phyloP scores from a whole-genome alignment of 2,329 filamentous ascomycete species.

The Chaetothyriales sp. region DNA sequence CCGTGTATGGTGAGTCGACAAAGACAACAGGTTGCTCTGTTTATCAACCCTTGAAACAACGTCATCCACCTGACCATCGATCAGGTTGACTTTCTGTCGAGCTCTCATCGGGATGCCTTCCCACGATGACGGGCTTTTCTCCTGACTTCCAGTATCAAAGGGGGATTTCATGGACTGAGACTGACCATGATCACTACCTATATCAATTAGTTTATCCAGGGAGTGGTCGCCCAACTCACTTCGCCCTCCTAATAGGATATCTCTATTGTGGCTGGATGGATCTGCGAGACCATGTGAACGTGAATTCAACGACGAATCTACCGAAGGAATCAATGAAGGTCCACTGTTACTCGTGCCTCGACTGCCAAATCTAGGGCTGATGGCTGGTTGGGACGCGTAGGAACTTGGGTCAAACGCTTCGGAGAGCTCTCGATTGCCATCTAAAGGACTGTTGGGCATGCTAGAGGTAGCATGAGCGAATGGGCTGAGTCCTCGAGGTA shows the following conservation, averaged over 20 bases:
- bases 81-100: not conserved
- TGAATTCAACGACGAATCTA: not conserved
- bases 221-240: not conserved
- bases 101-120: not conserved
- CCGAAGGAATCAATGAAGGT: not conserved
- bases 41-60: not conserved
- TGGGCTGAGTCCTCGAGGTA: not conserved
- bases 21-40: not conserved
- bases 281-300: not conserved
- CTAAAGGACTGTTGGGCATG: not conserved
- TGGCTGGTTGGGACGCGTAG: not conserved
- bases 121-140: not conserved
- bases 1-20: not conserved
- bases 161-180: not conserved
- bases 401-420: not conserved
- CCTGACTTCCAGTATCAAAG: not conserved
- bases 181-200: not conserved
- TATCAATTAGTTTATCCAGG: not conserved
- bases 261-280: not conserved
- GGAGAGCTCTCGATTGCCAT: not conserved
- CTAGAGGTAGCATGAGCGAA: not conserved
- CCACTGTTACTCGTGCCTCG: not conserved
- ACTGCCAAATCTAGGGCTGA: not conserved
- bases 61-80: not conserved
- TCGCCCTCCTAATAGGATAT: not conserved